These are phyloP conservation scores for Vickermania spadyakhi DNA, from an alignment of 208 protist genomes.

Conservation along the genomic window DNA sequence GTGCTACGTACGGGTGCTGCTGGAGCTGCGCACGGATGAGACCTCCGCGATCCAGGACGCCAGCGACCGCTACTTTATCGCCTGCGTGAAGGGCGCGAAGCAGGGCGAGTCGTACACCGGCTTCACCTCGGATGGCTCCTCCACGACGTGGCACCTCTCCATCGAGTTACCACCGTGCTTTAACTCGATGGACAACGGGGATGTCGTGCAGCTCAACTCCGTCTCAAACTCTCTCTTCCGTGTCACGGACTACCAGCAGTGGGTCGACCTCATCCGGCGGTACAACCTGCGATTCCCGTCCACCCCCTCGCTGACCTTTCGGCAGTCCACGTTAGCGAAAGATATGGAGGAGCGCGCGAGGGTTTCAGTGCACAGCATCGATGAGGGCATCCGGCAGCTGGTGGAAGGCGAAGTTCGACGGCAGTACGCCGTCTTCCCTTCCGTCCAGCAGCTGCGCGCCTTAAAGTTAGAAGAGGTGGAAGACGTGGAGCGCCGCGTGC, in stretches of 20 bases:
- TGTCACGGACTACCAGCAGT: constrained; percentile 76
- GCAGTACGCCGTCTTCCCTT: constrained; percentile 52
- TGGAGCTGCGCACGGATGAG: constrained; percentile 84
- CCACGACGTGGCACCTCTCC: constrained; percentile 82
- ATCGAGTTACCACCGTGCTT: constrained; percentile 89
- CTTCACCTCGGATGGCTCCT: constrained; percentile 72
- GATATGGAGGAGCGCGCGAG: constrained; percentile 73
- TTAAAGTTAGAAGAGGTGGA: constrained; percentile 57
- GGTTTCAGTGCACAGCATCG: constrained; percentile 18
- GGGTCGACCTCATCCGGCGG: constrained; percentile 58
- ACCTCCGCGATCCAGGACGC: constrained; percentile 39
- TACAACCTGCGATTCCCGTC: constrained; percentile 50
- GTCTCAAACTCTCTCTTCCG: constrained; percentile 86
- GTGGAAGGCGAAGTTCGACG: constrained; percentile 37
- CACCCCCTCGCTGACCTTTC: constrained; percentile 68
- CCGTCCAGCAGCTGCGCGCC: constrained; percentile 38
- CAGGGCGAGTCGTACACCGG: constrained; percentile 75
- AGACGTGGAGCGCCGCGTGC: constrained; percentile 70
- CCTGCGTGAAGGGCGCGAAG: constrained; percentile 69
- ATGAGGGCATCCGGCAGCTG: background rate
- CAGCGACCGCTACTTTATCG: constrained; percentile 85
- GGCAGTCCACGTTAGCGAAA: constrained; percentile 75
- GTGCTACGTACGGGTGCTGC: constrained; percentile 84
- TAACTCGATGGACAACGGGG: constrained; percentile 71
- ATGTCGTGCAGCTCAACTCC: constrained; percentile 86